A percentile compares a stretch with the other conserved stretches of the same genome.
phyloP scores from a whole-genome alignment of 768 basidiomycete species.

The Sporobolomyces phaffii region DNA sequence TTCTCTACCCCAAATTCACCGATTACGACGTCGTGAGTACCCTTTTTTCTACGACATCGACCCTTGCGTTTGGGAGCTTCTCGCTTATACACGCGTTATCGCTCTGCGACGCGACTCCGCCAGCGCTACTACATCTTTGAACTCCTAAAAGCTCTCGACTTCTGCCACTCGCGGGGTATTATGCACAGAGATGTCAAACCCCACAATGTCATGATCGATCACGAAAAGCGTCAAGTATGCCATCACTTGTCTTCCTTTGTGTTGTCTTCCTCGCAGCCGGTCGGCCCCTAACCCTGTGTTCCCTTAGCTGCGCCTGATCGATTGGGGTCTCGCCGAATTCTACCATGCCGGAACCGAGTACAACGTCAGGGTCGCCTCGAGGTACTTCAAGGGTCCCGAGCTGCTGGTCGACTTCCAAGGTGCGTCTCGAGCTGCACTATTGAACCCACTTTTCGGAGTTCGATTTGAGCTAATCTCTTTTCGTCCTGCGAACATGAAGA shows the following conservation, averaged over 20 bases:
- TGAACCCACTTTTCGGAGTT: too few relatives aligned
- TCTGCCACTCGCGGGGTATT: slow-evolving; percentile 85
- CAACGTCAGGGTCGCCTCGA: slow-evolving; percentile 92
- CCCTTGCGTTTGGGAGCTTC: not conserved
- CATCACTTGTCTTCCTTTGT: slow-evolving; percentile 34
- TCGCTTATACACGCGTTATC: not conserved
- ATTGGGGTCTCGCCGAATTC: slow-evolving; percentile 98
- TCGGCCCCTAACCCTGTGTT: too few relatives aligned
- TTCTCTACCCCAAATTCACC: slow-evolving; percentile 37
- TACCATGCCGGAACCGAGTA: slow-evolving; percentile 97
- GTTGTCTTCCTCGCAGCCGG: slow-evolving; percentile 6
- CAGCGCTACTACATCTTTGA: slow-evolving; percentile 88
- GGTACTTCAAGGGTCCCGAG: slow-evolving; percentile 98
- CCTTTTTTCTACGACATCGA: not conserved
- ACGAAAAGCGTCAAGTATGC: slow-evolving; percentile 90
- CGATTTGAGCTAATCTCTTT: not conserved
- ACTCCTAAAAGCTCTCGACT: slow-evolving; percentile 93
- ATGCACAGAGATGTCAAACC: slow-evolving; percentile 91
- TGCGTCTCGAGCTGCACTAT: not conserved
- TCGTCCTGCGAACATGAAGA: not conserved
- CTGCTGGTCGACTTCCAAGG: slow-evolving; percentile 86
- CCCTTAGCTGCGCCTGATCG: slow-evolving; percentile 91
- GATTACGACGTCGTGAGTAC: slow-evolving; percentile 35
- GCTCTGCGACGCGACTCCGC: too few relatives aligned
- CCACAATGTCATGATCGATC: slow-evolving; percentile 99